phyloP scores from a whole-genome alignment of 73 alveolate genomes.

The Halteria grandinella region DNA sequence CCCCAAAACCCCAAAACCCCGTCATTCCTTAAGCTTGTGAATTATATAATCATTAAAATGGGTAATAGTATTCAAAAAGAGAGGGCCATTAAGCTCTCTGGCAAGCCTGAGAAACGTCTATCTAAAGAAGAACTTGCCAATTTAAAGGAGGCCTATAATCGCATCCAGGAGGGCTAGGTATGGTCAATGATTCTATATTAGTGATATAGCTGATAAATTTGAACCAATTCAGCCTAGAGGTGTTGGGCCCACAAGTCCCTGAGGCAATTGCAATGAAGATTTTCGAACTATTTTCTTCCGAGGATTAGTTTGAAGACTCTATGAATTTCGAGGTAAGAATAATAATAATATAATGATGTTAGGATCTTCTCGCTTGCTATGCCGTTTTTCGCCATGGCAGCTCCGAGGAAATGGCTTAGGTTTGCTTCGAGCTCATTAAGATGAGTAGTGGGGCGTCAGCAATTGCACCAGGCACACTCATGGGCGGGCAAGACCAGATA shows the following conservation, averaged over 20 bases:
- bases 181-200: not conserved
- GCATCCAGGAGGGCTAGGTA: constrained; percentile 38
- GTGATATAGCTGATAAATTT: constrained; percentile 24
- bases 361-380: constrained; percentile 44
- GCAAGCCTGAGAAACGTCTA: no score
- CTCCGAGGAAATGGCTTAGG: constrained; percentile 36
- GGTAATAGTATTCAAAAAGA: no score
- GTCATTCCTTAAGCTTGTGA: no score
- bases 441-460: not conserved
- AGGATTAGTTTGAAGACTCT: constrained; percentile 17
- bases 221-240: constrained; percentile 38
- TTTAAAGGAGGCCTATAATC: constrained; percentile 44
- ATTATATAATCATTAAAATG: no score
- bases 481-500: not conserved
- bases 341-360: not conserved
- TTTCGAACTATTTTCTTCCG: constrained; percentile 30
- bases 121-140: constrained; percentile 7
- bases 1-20: no score
- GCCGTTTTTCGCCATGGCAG: constrained; percentile 38
- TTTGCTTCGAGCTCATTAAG: constrained; percentile 38
- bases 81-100: no score
- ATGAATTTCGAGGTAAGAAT: constrained; percentile 31
- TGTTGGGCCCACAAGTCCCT: constrained; percentile 52
- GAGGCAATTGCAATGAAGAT: constrained; percentile 7
- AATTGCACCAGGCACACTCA: constrained; percentile 5